Base-by-base conservation (phyloP, 805 yeast species). In the Cyberlindnera meyerae region DNA sequence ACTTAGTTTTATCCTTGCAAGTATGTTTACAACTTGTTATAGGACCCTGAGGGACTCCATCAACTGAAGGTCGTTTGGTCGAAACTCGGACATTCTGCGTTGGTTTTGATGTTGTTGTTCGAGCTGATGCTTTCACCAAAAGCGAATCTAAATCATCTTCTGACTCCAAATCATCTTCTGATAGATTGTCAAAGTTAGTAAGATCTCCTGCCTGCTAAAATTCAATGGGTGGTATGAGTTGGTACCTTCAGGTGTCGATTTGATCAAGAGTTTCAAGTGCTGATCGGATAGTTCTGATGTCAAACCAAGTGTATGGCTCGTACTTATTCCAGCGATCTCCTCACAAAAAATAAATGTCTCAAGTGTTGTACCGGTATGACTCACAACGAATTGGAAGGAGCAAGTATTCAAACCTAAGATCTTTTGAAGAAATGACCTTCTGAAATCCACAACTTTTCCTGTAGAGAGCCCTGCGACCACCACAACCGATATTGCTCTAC, bases 21-120 rank as follows among this genome's bases (percentile, higher is more conserved):
- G 51, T 33, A 44, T 72, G 77, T 27, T 60, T 52, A 39, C 76
- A 72, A n/a, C n/a, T n/a, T n/a, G n/a, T n/a, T n/a, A n/a, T n/a
- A n/a, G n/a, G n/a, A n/a, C n/a, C n/a, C n/a, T n/a, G n/a, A n/a
- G n/a, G n/a, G n/a, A n/a, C n/a, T n/a, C n/a, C n/a, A n/a, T n/a
- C n/a, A n/a, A n/a, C n/a, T n/a, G n/a, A n/a, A n/a, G n/a, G n/a
- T n/a, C n/a, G n/a, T n/a, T n/a, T n/a, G n/a, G n/a, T n/a, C n/a
- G n/a, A n/a, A n/a, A n/a, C n/a, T n/a, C n/a, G n/a, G n/a, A n/a
- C n/a, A n/a, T n/a, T n/a, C n/a, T n/a, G n/a, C n/a, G n/a, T n/a
- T n/a, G n/a, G n/a, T n/a, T n/a, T n/a, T n/a, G n/a, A n/a, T n/a
- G n/a, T n/a, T n/a, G n/a, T n/a, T n/a, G n/a, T n/a, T n/a, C n/a